These are phyloP conservation scores for Artemisia tridentata DNA, from an alignment of 129 eudicot genomes.

Conservation along the genomic window DNA sequence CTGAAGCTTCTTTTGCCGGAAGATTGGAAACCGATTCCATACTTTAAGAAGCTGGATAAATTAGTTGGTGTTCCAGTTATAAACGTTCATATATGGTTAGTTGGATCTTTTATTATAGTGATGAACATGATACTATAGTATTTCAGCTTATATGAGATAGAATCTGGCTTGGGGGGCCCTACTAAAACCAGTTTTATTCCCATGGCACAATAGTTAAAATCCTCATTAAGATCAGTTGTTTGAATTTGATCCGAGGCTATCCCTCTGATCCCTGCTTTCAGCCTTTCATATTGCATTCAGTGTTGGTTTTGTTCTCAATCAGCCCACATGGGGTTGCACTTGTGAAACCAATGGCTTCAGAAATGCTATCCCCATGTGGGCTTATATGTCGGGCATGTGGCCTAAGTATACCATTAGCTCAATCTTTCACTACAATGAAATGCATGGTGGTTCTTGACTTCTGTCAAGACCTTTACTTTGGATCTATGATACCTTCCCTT, in stretches of 20 bases:
- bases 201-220: neutral
- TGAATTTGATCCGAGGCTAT: neutral
- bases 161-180: neutral
- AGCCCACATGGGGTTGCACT: too few relatives aligned
- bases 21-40: slow-evolving; percentile 84
- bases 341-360: too few relatives aligned
- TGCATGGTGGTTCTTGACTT: too few relatives aligned
- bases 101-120: slow-evolving; percentile 15
- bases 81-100: slow-evolving; percentile 97
- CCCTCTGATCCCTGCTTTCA: slow-evolving; percentile 1
- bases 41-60: slow-evolving; percentile 88
- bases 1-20: too few relatives aligned
- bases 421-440: too few relatives aligned
- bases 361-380: too few relatives aligned
- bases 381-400: too few relatives aligned
- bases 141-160: neutral
- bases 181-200: neutral
- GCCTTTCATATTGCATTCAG: neutral
- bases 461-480: too few relatives aligned
- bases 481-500: too few relatives aligned
- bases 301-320: neutral
- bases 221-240: too few relatives aligned
- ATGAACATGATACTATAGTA: slow-evolving; percentile 5
- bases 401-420: too few relatives aligned
- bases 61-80: slow-evolving; percentile 98